Conservation (phyloP, 2,329 filamentous ascomycete genomes). For the Madurella fahalii region DNA sequence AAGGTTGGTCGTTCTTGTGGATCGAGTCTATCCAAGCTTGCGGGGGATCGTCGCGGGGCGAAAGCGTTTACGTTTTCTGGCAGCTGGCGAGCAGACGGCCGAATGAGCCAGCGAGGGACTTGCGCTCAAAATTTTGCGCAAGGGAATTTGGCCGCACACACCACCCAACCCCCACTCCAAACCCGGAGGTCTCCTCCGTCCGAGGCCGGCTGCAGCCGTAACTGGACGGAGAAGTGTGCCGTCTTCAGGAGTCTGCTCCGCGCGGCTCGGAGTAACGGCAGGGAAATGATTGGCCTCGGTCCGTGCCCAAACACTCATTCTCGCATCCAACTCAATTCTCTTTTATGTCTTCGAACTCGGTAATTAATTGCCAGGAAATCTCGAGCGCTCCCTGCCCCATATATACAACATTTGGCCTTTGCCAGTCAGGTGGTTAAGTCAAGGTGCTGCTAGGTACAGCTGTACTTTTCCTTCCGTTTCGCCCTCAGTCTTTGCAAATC, state of each 20-base stretch:
- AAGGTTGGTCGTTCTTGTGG: no score
- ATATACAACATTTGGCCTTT: no score
- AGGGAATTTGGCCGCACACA: no score
- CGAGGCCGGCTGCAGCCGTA: neutral
- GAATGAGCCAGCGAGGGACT: neutral
- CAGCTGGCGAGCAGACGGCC: neutral
- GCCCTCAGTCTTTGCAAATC: no score
- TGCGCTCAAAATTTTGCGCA: no score
- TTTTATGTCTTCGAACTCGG: neutral
- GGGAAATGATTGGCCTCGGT: neutral
- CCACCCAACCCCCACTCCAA: no score
- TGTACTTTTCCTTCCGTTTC: no score
- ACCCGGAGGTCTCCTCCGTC: neutral
- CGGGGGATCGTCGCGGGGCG: neutral
- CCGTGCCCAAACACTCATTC: neutral
- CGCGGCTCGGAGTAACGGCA: neutral
- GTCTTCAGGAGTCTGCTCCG: neutral
- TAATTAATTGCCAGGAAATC: no score
- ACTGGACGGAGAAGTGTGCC: neutral
- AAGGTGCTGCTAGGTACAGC: no score
- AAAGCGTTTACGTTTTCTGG: conserved; percentile 1
- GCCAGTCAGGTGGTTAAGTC: no score
- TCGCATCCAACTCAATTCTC: neutral
- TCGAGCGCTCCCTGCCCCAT: no score
- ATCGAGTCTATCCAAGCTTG: no score